A percentile compares a stretch with the other conserved stretches of the same genome.
phyloP scores from a whole-genome alignment of 106 monocot species.

The Acorus calamus region DNA sequence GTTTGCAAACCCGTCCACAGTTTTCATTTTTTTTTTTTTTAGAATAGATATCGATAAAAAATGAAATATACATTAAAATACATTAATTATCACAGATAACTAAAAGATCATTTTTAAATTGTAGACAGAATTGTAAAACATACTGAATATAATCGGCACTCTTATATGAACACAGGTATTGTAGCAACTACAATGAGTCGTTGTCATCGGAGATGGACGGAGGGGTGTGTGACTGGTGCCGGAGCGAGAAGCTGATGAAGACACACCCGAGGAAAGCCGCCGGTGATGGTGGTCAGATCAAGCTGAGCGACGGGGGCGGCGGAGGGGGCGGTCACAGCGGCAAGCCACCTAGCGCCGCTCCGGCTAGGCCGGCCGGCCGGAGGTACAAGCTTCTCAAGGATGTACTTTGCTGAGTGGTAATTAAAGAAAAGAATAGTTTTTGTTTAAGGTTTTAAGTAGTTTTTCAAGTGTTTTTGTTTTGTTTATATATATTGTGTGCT shows the following conservation, averaged over 20 bases:
- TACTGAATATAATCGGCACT: too few species aligned
- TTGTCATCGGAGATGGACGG: not conserved
- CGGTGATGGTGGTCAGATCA: not conserved
- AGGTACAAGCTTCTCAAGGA: conserved; percentile 17
- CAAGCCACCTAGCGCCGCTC: not conserved
- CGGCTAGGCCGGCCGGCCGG: conserved; percentile 2
- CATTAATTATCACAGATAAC: too few species aligned
- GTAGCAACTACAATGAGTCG: conserved; percentile 4
- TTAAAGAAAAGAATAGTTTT: too few species aligned
- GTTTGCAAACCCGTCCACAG: too few species aligned
- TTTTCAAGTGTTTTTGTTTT: too few species aligned
- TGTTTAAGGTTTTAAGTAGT: too few species aligned
- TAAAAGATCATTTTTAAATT: too few species aligned
- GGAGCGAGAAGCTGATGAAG: conserved; percentile 1
- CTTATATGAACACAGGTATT: conserved; percentile 2
- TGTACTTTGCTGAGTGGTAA: conserved; percentile 1
- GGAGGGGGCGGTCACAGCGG: not conserved
- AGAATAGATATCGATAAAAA: too few species aligned
- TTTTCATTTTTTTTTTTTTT: too few species aligned
- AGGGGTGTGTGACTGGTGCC: conserved; percentile 10
- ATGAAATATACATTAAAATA: too few species aligned
- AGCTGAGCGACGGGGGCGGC: not conserved
- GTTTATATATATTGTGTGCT: too few species aligned
- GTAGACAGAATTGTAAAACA: too few species aligned
- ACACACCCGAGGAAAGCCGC: not conserved